Percentiles rank a stretch among this genome's conserved stretches.
phyloP scores from a whole-genome alignment of 768 basidiomycete genomes.

The Mycena rosella region DNA sequence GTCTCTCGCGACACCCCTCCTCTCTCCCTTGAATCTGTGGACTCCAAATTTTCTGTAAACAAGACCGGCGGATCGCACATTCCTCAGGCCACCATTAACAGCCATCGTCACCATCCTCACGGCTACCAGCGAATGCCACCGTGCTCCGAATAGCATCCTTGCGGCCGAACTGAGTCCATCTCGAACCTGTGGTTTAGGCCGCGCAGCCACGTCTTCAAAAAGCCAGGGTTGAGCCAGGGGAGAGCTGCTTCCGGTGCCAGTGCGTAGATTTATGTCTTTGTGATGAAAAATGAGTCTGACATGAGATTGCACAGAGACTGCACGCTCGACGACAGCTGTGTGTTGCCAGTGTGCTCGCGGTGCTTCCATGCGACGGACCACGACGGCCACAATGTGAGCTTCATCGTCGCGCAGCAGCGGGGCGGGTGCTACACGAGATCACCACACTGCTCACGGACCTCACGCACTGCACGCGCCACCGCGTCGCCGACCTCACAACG shows the following conservation, averaged over 20 bases:
- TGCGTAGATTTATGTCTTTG: slow-evolving; percentile 56
- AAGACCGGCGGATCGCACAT: too few relatives aligned
- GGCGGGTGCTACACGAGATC: slow-evolving; percentile 94
- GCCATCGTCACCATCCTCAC: too few relatives aligned
- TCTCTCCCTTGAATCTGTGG: too few relatives aligned
- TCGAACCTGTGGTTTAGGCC: too few relatives aligned
- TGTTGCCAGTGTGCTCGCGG: slow-evolving; percentile 86
- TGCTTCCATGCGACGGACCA: slow-evolving; percentile 95
- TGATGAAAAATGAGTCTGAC: too few relatives aligned
- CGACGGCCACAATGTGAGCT: slow-evolving; percentile 88
- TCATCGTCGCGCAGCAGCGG: slow-evolving; percentile 92
- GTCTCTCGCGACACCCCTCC: too few relatives aligned
- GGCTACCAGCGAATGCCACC: too few relatives aligned
- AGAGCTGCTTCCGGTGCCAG: slow-evolving; percentile 96
- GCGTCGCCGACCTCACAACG: slow-evolving; percentile 71
- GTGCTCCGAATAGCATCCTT: too few relatives aligned
- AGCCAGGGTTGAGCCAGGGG: too few relatives aligned
- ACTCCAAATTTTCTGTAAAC: too few relatives aligned
- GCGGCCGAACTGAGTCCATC: too few relatives aligned
- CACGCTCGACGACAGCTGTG: slow-evolving; percentile 89
- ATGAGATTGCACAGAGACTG: slow-evolving; percentile 96
- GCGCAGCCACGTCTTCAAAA: slow-evolving; percentile 89
- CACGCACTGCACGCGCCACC: slow-evolving; percentile 58
- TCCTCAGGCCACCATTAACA: too few relatives aligned
- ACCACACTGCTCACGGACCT: slow-evolving; percentile 76